These are phyloP conservation scores for Xylaria curta DNA, from an alignment of 495 filamentous ascomycete genomes.

Conservation along the genomic window DNA sequence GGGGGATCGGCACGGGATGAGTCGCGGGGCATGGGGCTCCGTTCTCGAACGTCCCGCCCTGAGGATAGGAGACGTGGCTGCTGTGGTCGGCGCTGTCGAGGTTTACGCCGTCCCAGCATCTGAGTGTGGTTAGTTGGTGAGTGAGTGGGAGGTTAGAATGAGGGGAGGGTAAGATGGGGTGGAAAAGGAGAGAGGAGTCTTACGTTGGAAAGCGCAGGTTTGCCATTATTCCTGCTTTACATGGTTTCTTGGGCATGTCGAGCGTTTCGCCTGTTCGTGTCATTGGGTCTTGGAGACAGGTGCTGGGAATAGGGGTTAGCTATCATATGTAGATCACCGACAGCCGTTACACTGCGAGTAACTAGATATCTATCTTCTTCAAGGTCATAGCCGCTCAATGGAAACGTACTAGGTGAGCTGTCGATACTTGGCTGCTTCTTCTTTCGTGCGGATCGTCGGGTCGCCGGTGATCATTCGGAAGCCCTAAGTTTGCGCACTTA, in stretches of 20 bases:
- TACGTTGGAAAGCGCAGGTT: constrained; percentile 46
- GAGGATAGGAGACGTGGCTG: constrained; percentile 38
- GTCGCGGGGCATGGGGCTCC: constrained; percentile 40
- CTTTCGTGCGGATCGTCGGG: constrained; percentile 35
- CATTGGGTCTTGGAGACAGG: constrained; percentile 41
- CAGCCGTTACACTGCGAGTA: too few species aligned
- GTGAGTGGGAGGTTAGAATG: not conserved
- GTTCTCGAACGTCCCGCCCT: constrained; percentile 41
- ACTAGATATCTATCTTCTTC: too few species aligned
- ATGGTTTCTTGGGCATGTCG: constrained; percentile 38
- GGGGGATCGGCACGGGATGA: constrained; percentile 44
- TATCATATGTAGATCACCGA: too few species aligned
- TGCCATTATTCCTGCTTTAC: constrained; percentile 46
- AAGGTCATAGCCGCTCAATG: too few species aligned
- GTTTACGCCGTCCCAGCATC: constrained; percentile 39
- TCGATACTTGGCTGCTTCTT: constrained; percentile 37
- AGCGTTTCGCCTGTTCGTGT: constrained; percentile 39
- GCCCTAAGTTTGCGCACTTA: constrained; percentile 29
- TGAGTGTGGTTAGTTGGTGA: not conserved
- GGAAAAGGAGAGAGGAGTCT: not conserved
- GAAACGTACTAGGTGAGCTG: constrained; percentile 44
- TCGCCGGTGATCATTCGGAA: constrained; percentile 42
- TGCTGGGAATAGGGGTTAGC: constrained; percentile 3
- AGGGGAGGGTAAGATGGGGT: not conserved
- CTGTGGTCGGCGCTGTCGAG: constrained; percentile 35